Conservation (phyloP, 1,284 basidiomycete species). For the Athelia sp. region DNA sequence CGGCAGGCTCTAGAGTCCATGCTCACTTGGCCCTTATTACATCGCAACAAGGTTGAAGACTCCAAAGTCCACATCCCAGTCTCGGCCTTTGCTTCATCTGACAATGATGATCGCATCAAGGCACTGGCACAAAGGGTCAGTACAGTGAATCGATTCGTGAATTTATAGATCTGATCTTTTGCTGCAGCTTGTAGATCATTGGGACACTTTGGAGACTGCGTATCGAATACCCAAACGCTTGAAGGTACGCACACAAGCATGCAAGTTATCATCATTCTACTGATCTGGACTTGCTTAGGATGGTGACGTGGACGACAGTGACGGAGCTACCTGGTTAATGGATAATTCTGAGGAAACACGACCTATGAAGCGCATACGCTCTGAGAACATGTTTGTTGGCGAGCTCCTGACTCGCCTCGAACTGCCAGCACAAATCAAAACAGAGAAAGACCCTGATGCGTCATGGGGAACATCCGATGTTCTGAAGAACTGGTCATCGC, state of each 20-base stretch:
- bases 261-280: constrained; percentile 9
- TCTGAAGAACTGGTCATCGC: neutral
- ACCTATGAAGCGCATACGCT: constrained; percentile 25
- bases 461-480: too few relatives aligned
- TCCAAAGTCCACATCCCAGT: constrained; percentile 75
- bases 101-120: constrained; percentile 48
- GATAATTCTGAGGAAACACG: constrained; percentile 12
- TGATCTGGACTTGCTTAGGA: constrained; percentile 12
- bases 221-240: constrained; percentile 83
- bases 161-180: constrained; percentile 1
- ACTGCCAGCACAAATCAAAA: too few relatives aligned
- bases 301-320: constrained; percentile 14
- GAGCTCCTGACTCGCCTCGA: too few relatives aligned
- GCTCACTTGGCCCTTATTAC: constrained; percentile 77
- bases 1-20: constrained; percentile 74
- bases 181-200: constrained; percentile 62
- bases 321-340: neutral
- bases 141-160: neutral
- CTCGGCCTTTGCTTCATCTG: constrained; percentile 46
- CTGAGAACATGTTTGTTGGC: constrained; percentile 11
- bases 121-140: constrained; percentile 55
- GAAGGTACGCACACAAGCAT: constrained; percentile 23
- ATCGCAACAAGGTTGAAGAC: constrained; percentile 92
- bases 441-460: too few relatives aligned
- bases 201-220: constrained; percentile 70